These are phyloP conservation scores for Sarcodon aspratus DNA, from an alignment of 768 basidiomycete species.

Conservation along the genomic window DNA sequence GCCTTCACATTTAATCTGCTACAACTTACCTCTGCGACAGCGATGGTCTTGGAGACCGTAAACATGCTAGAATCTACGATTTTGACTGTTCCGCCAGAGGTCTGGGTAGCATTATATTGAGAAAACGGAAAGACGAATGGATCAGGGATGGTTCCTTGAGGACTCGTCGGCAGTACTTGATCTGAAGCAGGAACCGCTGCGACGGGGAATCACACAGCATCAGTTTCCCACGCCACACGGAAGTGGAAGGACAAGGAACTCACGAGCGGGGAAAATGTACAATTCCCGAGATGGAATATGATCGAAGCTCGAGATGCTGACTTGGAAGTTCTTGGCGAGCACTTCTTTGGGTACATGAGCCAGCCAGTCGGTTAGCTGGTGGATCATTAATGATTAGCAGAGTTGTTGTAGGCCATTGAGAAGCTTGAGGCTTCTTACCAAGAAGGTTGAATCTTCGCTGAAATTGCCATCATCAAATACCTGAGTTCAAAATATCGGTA, in stretches of 20 bases:
- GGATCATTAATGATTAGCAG: neutral
- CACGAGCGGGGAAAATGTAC: constrained; percentile 40
- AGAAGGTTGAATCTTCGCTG: constrained; percentile 42
- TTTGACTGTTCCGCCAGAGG: constrained; percentile 47
- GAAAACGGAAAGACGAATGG: constrained; percentile 47
- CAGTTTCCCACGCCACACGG: neutral
- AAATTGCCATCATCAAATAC: constrained; percentile 39
- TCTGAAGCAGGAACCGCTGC: constrained; percentile 11
- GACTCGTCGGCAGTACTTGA: constrained; percentile 29
- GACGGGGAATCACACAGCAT: neutral
- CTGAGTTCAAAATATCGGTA: constrained; percentile 1
- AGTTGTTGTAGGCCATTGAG: neutral
- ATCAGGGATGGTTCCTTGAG: constrained; percentile 35
- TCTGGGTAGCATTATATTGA: constrained; percentile 26
- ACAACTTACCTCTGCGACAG: constrained; percentile 30
- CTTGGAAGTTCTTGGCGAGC: constrained; percentile 54
- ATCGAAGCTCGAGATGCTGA: constrained; percentile 34
- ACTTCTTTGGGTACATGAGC: constrained; percentile 49
- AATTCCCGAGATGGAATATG: constrained; percentile 41
- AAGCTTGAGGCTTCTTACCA: constrained; percentile 41
- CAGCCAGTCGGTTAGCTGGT: constrained; percentile 50
- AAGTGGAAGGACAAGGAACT: constrained; percentile 2
- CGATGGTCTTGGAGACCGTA: constrained; percentile 37
- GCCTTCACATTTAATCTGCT: too few relatives aligned
- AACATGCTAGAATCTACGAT: constrained; percentile 48